Evolutionary conservation across 257 asterid species (phyloP), one percentile per base, ranked within the genome.

Genomic region (Nyctanthes arbortristis): DNA sequence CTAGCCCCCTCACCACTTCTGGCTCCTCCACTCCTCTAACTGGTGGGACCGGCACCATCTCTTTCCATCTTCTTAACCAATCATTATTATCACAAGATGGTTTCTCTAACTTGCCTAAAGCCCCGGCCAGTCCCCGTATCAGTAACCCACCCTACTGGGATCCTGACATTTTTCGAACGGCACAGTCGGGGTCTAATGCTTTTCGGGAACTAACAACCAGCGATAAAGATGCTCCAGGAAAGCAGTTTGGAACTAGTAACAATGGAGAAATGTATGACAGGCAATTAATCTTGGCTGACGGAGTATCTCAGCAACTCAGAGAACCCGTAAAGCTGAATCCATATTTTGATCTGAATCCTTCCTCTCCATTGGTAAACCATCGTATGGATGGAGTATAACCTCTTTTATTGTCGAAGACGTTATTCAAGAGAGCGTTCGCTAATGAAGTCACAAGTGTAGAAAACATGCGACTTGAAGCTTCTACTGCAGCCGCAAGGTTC

Each of bases 11-110:
- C 36, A 75, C 95, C 29, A 87, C 86, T 25, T 94, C 99, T 0
- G 99, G 99, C 79, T 91, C 99, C 6, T 89, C 97, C 67, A 94
- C 97, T 1, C 99, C 99, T 49, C 85, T 86, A 37, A 78, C 92
- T 0, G 92, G 96, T 49, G 92, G 96, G 20, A 60, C 73, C 20
- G 92, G 90, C 40, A 77, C 89, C 52, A 75, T 87, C 75, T 93
- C 96, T 7, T 87, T 83, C 74, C 91, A 84, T 52, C 80, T 75
- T 54, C 78, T 76, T 65, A 82, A 77, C 68, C 98, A 88, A 69
- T 69, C 85, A 18, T 68, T 77, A 65, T 76, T 77, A 79, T 73
- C 80, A 18, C 97, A 77, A 70, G 99, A 90, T 55, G 84, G 88
- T 31, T 81, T 75, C 9, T 82, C 77, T 24, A 86, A 77, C 58